A percentile compares a stretch with the other conserved stretches of the same genome.
These are phyloP conservation scores for Strigomonas galati DNA, from an alignment of 208 protist species.

Conservation along the genomic window DNA sequence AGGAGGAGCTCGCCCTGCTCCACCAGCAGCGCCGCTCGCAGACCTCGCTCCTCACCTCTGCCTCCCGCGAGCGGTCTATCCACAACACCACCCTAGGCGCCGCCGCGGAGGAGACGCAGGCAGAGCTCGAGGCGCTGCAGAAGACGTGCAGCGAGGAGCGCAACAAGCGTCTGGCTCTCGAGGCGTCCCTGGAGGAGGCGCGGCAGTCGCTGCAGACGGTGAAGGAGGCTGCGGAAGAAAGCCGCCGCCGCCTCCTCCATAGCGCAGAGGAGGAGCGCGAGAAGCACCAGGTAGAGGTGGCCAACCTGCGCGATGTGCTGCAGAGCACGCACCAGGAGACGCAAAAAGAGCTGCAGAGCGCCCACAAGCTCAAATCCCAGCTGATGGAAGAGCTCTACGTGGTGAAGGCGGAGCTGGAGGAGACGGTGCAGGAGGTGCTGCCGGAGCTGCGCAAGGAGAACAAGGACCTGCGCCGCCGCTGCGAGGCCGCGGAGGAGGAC, in stretches of 20 bases:
- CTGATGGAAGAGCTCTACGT: conserved; percentile 14
- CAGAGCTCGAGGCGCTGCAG: conserved; percentile 12
- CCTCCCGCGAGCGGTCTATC: background rate
- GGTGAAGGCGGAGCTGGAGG: conserved; percentile 14
- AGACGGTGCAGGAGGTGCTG: conserved; percentile 22
- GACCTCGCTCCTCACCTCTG: too few species aligned
- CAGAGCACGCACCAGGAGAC: background rate
- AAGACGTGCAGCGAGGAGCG: conserved; percentile 8
- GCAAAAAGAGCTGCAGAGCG: background rate
- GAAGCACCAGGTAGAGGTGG: conserved; percentile 15
- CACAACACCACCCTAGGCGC: conserved; percentile 3
- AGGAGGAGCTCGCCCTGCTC: conserved; percentile 25
- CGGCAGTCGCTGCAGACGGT: background rate
- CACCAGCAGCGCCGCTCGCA: conserved; percentile 13
- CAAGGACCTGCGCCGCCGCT: conserved; percentile 23
- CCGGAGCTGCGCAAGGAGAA: conserved; percentile 27
- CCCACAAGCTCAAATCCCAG: conserved; percentile 7
- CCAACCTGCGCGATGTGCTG: conserved; percentile 21
- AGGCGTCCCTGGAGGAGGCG: background rate
- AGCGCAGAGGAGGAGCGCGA: conserved; percentile 5
- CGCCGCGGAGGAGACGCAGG: conserved; percentile 10
- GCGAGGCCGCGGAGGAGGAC: conserved; percentile 16
- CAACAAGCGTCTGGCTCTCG: background rate
- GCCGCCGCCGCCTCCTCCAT: background rate
- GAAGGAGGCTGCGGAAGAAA: background rate